Evolutionary conservation across 1,284 basidiomycete genomes (phyloP).

Genomic region (Puccinia novopanici): DNA sequence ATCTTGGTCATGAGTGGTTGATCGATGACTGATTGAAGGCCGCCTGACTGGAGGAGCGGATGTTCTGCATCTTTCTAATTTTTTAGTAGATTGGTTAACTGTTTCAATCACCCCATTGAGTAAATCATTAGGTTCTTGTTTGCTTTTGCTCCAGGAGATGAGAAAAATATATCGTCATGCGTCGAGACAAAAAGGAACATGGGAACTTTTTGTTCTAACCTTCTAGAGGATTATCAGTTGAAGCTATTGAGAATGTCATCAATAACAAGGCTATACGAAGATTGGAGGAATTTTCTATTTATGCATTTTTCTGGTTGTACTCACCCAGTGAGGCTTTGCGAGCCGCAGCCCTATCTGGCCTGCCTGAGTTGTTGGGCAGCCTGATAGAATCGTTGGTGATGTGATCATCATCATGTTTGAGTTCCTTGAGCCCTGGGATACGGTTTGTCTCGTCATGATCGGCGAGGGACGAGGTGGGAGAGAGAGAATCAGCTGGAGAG

Average conservation of each 20-base stretch:
- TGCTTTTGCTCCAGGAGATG: not conserved
- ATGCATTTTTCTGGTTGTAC: not conserved
- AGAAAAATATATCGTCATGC: not conserved
- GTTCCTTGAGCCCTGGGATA: slow-evolving; percentile 4
- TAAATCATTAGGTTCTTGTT: not conserved
- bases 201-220: not conserved
- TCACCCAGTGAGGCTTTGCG: slow-evolving; percentile 1
- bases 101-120: not conserved
- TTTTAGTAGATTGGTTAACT: slow-evolving; percentile 9
- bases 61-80: not conserved
- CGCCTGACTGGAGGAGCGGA: slow-evolving; percentile 10
- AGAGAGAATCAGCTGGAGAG: slow-evolving; percentile 40
- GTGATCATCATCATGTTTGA: not conserved
- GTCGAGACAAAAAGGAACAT: not conserved
- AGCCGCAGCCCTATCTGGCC: not conserved
- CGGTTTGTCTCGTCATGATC: slow-evolving; percentile 34
- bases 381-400: not conserved
- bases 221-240: slow-evolving; percentile 15
- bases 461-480: slow-evolving; percentile 35
- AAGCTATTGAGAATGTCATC: not conserved
- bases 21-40: slow-evolving; percentile 23
- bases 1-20: slow-evolving; percentile 31
- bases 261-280: not conserved
- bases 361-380: not conserved
- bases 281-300: not conserved